A percentile compares a stretch with the other conserved stretches of the same genome.
phyloP scores from a whole-genome alignment of 2,329 filamentous ascomycete species.

The Scedosporium minutisporum region DNA sequence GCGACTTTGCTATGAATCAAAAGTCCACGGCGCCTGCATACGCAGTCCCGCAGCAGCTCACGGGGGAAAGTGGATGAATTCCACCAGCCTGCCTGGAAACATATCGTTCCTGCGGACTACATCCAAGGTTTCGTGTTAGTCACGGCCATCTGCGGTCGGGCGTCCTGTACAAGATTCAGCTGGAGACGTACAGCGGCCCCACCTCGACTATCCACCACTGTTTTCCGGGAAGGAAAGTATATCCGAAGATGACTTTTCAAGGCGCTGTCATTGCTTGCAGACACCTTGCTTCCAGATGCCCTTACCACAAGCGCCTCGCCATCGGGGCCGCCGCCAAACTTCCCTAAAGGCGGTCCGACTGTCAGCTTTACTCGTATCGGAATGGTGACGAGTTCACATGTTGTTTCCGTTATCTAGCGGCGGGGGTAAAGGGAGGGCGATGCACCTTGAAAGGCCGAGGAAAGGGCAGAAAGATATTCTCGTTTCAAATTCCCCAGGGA shows the following conservation, averaged over 20 bases:
- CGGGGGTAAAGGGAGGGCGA: background rate
- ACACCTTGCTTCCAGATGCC: conserved; percentile 15
- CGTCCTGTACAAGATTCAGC: background rate
- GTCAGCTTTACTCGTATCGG: too few species aligned
- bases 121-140: conserved; percentile 4
- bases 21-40: conserved; percentile 59
- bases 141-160: conserved; percentile 7
- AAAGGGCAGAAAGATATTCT: conserved; percentile 51
- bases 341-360: conserved; percentile 17
- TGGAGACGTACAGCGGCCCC: conserved; percentile 42
- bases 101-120: conserved; percentile 76
- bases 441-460: conserved; percentile 45
- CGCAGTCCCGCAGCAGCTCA: conserved; percentile 62
- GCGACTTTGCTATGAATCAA: conserved; percentile 83
- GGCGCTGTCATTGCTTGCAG: conserved; percentile 2
- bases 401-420: background rate
- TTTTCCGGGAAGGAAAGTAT: conserved; percentile 71
- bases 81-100: conserved; percentile 66
- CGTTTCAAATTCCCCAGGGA: conserved; percentile 71
- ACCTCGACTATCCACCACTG: conserved; percentile 55
- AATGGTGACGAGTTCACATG: background rate
- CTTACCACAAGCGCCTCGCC: conserved; percentile 21
- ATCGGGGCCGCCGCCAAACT: conserved; percentile 33
- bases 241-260: conserved; percentile 51
- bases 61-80: conserved; percentile 59